Percentiles rank a stretch among this genome's conserved stretches.
These are phyloP conservation scores for Pichia sp. DNA, from an alignment of 1,139 yeast genomes.

Conservation along the genomic window DNA sequence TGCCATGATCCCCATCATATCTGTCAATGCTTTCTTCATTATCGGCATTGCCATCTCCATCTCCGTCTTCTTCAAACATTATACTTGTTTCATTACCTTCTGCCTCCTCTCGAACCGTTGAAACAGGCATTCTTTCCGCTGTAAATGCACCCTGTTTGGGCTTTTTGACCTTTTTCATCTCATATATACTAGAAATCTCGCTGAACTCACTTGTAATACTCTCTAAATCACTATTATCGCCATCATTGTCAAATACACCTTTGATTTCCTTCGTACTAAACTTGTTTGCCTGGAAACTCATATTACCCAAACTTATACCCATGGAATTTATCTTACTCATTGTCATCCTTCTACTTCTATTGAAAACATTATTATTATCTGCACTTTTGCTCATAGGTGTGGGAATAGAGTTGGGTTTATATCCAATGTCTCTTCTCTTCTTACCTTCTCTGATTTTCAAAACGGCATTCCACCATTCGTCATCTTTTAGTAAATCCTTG, in stretches of 20 bases:
- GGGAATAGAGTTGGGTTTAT: neutral
- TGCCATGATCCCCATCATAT: neutral
- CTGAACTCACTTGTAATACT: neutral
- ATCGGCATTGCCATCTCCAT: neutral
- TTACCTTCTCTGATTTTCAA: conserved; percentile 28
- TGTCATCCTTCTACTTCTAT: conserved; percentile 9
- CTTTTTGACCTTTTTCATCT: conserved; percentile 24
- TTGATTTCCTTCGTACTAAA: conserved; percentile 17
- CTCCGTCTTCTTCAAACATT: conserved; percentile 32
- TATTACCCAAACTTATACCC: conserved; percentile 13
- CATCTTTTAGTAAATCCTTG: conserved; percentile 33
- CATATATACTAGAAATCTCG: neutral
- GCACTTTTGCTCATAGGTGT: neutral
- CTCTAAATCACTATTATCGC: conserved; percentile 42
- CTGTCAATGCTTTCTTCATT: neutral
- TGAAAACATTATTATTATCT: neutral
- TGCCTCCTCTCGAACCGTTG: conserved; percentile 64
- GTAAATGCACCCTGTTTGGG: conserved; percentile 41
- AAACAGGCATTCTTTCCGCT: conserved; percentile 70
- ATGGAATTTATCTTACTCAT: conserved; percentile 11
- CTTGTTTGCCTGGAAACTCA: conserved; percentile 17
- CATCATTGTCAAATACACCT: conserved; percentile 31
- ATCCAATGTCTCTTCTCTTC: neutral
- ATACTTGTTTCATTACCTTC: conserved; percentile 56
- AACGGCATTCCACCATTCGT: conserved; percentile 41